These are phyloP conservation scores for Zygotorulaspora florentina DNA, from an alignment of 805 yeast species.

Conservation along the genomic window DNA sequence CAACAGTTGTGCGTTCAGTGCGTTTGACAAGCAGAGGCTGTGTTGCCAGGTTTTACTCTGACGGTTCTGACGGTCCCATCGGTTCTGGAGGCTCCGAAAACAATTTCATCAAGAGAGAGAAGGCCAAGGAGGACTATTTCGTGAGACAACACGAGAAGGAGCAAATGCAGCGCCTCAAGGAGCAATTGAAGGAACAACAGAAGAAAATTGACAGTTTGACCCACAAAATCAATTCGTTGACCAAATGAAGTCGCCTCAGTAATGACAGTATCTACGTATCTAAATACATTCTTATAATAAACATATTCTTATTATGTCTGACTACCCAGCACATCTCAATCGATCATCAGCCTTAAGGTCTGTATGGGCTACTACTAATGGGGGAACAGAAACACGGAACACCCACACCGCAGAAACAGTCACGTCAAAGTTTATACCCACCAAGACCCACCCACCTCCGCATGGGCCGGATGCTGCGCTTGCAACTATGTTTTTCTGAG, in stretches of 20 bases:
- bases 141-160: conserved; percentile 88
- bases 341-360: too few species aligned
- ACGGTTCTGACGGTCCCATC: conserved; percentile 61
- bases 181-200: conserved; percentile 72
- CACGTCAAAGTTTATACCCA: neutral
- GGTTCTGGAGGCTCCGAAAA: conserved; percentile 48
- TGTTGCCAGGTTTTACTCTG: conserved; percentile 39
- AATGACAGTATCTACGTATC: neutral
- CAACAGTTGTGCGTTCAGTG: conserved; percentile 28
- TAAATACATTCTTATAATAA: conserved; percentile 1
- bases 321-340: too few species aligned
- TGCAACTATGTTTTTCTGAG: neutral
- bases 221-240: conserved; percentile 38
- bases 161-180: conserved; percentile 70
- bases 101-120: conserved; percentile 80
- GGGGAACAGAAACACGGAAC: neutral
- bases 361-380: neutral
- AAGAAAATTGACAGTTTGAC: conserved; percentile 51
- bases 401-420: neutral
- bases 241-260: conserved; percentile 14
- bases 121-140: conserved; percentile 83
- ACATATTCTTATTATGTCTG: conserved; percentile 1
- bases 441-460: neutral
- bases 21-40: conserved; percentile 13
- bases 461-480: neutral